Conservation (phyloP, 2,329 filamentous ascomycete genomes). For the Daldinia sp. region DNA sequence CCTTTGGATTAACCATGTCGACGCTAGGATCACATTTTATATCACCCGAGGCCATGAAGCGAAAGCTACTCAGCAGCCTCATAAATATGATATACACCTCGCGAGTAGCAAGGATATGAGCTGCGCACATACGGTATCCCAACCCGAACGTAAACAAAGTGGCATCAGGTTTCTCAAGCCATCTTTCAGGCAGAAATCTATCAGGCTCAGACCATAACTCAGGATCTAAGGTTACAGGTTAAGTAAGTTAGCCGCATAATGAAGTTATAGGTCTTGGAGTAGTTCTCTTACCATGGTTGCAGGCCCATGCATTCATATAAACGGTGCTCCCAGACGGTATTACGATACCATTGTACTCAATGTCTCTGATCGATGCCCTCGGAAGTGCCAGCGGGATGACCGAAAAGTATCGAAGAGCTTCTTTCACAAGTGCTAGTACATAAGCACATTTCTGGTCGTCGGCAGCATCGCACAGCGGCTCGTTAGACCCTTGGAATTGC, state of each 20-base stretch:
- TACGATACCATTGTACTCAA: slow-evolving; percentile 73
- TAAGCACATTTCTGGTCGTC: slow-evolving; percentile 84
- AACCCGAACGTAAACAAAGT: slow-evolving; percentile 48
- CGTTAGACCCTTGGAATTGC: slow-evolving; percentile 55
- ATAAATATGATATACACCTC: slow-evolving; percentile 51
- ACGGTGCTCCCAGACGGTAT: slow-evolving; percentile 84
- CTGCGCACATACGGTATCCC: slow-evolving; percentile 50
- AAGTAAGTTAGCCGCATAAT: slow-evolving; percentile 1
- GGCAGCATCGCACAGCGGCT: slow-evolving; percentile 77
- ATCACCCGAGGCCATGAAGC: slow-evolving; percentile 39
- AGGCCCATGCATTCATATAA: slow-evolving; percentile 69
- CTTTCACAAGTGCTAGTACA: slow-evolving; percentile 81
- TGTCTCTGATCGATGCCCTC: slow-evolving; percentile 77
- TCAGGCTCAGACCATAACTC: slow-evolving; percentile 47
- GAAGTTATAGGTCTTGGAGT: background rate
- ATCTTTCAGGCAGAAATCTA: slow-evolving; percentile 46
- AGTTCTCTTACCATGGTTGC: slow-evolving; percentile 45
- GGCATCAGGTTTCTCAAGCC: slow-evolving; percentile 46
- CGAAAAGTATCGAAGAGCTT: slow-evolving; percentile 81
- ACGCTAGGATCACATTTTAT: slow-evolving; percentile 47
- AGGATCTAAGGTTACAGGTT: slow-evolving; percentile 35
- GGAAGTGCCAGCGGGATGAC: slow-evolving; percentile 85
- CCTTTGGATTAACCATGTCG: slow-evolving; percentile 49
- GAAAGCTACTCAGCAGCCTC: slow-evolving; percentile 47
- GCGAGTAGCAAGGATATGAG: slow-evolving; percentile 47